Conservation (phyloP, 768 basidiomycete genomes). For the Fomitopsis serialis region DNA sequence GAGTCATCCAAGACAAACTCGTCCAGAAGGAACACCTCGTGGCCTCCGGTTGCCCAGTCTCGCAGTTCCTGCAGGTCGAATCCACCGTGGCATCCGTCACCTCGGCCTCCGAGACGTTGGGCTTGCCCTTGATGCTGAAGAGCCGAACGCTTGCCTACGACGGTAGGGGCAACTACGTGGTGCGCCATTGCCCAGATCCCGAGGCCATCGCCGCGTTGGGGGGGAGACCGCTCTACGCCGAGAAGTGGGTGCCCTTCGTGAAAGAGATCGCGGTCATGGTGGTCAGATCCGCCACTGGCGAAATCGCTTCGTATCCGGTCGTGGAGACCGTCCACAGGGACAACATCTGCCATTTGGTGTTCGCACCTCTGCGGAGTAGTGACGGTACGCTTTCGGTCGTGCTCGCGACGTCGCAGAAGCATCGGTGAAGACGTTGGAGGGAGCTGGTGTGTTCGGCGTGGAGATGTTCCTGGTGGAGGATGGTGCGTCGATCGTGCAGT, state of each 20-base stretch:
- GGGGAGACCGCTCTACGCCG: constrained; percentile 81
- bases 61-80: constrained; percentile 58
- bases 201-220: constrained; percentile 55
- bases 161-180: constrained; percentile 86
- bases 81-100: constrained; percentile 45
- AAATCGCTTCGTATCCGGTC: constrained; percentile 78
- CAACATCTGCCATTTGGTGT: constrained; percentile 89
- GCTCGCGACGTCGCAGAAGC: constrained; percentile 75
- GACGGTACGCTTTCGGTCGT: constrained; percentile 48
- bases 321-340: constrained; percentile 96
- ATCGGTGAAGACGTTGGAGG: constrained; percentile 72
- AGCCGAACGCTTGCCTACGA: constrained; percentile 94
- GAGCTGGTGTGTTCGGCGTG: constrained; percentile 94
- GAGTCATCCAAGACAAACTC: constrained; percentile 78
- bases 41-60: constrained; percentile 44
- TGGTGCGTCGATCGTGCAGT: constrained; percentile 42
- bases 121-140: constrained; percentile 93
- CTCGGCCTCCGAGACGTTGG: constrained; percentile 51
- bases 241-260: constrained; percentile 86
- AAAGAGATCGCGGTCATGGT: constrained; percentile 98
- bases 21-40: constrained; percentile 57
- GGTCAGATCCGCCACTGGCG: constrained; percentile 69
- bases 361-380: constrained; percentile 71
- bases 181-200: constrained; percentile 50
- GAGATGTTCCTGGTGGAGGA: constrained; percentile 94